Evolutionary conservation across 1,139 yeast genomes (phyloP), one percentile per base, ranked within the genome.

Genomic region (Komagataea norvegica): DNA sequence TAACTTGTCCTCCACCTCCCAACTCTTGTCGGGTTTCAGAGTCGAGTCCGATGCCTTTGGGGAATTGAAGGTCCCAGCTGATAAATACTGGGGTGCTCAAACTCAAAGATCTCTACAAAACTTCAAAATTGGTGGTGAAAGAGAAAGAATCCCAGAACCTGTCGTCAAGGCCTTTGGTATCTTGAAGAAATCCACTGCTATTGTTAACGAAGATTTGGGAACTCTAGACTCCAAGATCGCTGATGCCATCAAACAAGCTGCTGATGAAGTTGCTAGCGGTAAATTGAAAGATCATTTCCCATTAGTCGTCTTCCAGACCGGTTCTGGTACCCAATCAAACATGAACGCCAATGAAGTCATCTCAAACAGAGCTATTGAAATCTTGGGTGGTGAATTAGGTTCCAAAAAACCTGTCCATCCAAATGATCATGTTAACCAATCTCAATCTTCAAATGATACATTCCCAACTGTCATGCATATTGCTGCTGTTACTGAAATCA

Each of bases 381-480:
- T 91, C 41, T 73, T 91, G 51, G 97, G 96, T 45, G 98, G 98
- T 47, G 73, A 72, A 59, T 67, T 82, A 60, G 98, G 98, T 42
- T 79, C 95, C 47, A 91, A 91, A 71, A 73, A 66, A 46, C 96
- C 96, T 17, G 96, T 91, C 39, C 98, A 91, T 66, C 98, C 98
- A 51, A 91, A 91, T 67, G 97, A 91, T 67, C 97, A 91, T 67
- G 94, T 91, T 58, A 91, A 91, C 74, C 91, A 88, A 89, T 87
- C 96, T 13, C 98, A 91, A 68, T 87, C 96, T 15, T 87, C 96
- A 34, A 91, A 91, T 64, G 98, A 91, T 67, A 91, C 98, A 41
- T 86, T 89, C 84, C 98, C 98, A 51, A 89, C 98, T 25, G 98
- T 91, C 42, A 91, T 91, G 98, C 98, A 91, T 70, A 91, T 91